Evolutionary conservation across 345 rosid genomes (phyloP), one percentile per base, ranked within the genome.

Genomic region (Eucalyptus sideroxylon): DNA sequence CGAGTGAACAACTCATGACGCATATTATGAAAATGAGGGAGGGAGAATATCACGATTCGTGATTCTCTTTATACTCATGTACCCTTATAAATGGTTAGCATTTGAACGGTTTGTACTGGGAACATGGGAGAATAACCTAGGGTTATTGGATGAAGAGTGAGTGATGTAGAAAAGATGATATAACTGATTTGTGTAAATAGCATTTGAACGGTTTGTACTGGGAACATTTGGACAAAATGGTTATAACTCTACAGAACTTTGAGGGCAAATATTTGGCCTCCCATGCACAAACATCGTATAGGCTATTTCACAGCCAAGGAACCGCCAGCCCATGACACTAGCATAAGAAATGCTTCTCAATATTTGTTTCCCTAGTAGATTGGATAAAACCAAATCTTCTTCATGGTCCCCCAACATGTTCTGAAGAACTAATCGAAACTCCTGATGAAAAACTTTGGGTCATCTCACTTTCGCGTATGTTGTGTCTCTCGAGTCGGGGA

Each of bases 201-300:
- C 3, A 0, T 55, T 23, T 3, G 5, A 0, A 23, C 12, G 0
- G 27, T 55, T 23, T 55, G 11, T 8, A 1, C 0, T 23, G 1
- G 1, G 27, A 23, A 1, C 23, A 21, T 2, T 55, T 4, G 6
- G 6, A 55, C 11, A 55, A 21, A 55, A 55, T 55, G 27, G 5
- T 55, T 23, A 55, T 9, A 55, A 23, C 26, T 19, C 27, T 55
- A 21, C 2, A 2, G 5, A 55, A 4, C 60, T 55, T 23, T 55
- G 11, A 55, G 23, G 23, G 27, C 11, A 42, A 5, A 21, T 9
- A 21, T 42, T 21, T 55, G 11, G 3, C 6, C 27, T 55, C 5
- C 5, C 60, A 55, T 55, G 3, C 60, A 23, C 60, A 55, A 55
- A 55, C 44, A 11, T 47, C 13, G 13, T 5, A 34, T 49, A 49